Percentiles rank a stretch among this genome's conserved stretches.
phyloP scores from a whole-genome alignment of 192 early-diverging fungal genomes.

The Coemansia aciculifera region DNA sequence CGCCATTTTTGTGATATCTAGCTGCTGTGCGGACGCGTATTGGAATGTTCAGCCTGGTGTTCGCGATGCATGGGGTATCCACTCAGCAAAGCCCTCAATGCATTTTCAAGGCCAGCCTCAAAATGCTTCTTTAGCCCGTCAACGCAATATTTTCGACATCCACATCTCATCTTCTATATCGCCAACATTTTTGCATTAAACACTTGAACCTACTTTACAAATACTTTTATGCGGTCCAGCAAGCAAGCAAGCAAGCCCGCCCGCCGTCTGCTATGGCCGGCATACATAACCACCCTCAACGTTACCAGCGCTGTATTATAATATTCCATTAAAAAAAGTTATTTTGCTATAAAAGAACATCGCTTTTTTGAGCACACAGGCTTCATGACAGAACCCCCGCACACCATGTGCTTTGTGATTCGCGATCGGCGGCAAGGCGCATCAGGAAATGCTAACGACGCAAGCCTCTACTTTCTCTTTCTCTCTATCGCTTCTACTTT shows the following conservation, averaged over 20 bases:
- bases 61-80: constrained; percentile 3
- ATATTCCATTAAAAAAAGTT: neutral
- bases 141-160: neutral
- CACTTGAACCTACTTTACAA: neutral
- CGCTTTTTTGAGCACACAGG: too few relatives aligned
- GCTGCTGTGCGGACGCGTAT: neutral
- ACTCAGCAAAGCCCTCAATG: constrained; percentile 7
- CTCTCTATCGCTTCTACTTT: neutral
- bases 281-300: neutral
- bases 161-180: neutral
- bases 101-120: constrained; percentile 6
- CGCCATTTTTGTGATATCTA: neutral
- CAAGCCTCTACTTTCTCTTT: neutral
- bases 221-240: neutral
- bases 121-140: neutral
- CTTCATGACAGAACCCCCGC: neutral
- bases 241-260: neutral
- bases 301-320: neutral
- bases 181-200: neutral
- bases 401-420: neutral
- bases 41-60: constrained; percentile 8
- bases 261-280: neutral
- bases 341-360: too few relatives aligned
- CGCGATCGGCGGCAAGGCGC: neutral
- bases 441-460: neutral